Evolutionary conservation across 192 early-diverging fungal genomes (phyloP), one percentile per base, ranked within the genome.

Genomic region (Umbelopsis ramanniana): DNA sequence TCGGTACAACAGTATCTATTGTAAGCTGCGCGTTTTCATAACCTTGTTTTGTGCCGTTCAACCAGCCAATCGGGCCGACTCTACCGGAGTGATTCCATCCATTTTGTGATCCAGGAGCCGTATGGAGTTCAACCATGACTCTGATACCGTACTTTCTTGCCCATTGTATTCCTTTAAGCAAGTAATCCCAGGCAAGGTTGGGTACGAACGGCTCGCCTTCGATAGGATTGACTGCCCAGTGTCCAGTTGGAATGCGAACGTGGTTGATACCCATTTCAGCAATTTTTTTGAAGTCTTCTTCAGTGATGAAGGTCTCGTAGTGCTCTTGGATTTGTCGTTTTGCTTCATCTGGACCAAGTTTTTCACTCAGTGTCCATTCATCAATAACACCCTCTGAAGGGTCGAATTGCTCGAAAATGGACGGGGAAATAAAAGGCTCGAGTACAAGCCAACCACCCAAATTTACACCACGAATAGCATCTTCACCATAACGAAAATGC

Each of bases 61-160:
- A 22, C 80, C 78, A 87, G 24, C 76, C 53, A 54, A 85, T 75
- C 17, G 50, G 45, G 9, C 83, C 86, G 0, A 68, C 14, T 14
- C 76, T 74, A 24, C 85, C 85, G 12, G 82, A 83, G 57, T 84
- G 85, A 52, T 85, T 85, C 86, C 86, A 90, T 1, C 90, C 90
- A 71, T 93, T 93, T 68, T 93, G 91, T 23, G 89, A 90, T 8
- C 91, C 91, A 26, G 91, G 91, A 0, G 86, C 87, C 0, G 83
- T 87, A 63, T 93, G 90, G n/a, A 93, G 67, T 46, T 93, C 90
- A 1, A 93, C 74, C 72, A 89, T 85, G 33, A 91, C 89, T 21
- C 90, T 83, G 54, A 93, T 74, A 7, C 85, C 82, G 67, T 89
- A 88, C 55, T 88, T 86, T 17, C 81, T 72, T 11, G 90, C 89